These are phyloP conservation scores for Botrytis galanthina DNA, from an alignment of 2,329 filamentous ascomycete genomes.

Conservation along the genomic window DNA sequence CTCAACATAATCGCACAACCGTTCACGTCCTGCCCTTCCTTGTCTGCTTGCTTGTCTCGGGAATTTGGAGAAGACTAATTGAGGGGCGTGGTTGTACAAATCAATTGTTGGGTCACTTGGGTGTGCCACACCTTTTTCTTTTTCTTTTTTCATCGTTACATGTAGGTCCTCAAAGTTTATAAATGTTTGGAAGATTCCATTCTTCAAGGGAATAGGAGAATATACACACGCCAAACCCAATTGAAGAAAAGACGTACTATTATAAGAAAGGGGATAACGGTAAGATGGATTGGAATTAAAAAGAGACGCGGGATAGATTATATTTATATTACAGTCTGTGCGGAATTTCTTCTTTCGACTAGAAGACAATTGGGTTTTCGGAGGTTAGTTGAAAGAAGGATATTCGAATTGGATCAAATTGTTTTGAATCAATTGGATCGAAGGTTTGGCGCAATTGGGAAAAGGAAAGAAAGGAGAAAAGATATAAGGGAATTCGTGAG, in stretches of 20 bases:
- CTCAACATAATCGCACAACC: not conserved
- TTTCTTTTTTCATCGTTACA: not conserved
- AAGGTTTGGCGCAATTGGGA: not conserved
- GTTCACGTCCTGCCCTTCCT: not conserved
- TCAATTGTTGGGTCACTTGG: not conserved
- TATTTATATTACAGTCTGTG: conserved; percentile 14
- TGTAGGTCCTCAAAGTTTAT: not conserved
- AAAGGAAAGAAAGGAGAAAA: conserved; percentile 7
- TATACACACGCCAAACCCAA: not conserved
- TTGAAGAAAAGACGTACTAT: not conserved
- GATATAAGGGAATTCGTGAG: not conserved
- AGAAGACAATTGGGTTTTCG: not conserved
- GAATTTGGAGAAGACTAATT: not conserved
- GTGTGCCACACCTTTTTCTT: not conserved
- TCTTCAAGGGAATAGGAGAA: not conserved
- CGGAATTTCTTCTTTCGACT: conserved; percentile 1
- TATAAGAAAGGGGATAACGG: not conserved
- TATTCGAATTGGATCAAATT: not conserved
- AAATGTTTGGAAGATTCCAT: not conserved
- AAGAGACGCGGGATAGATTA: not conserved
- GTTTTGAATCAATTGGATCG: conserved; percentile 5
- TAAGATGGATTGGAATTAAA: not conserved
- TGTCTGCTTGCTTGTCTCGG: not conserved
- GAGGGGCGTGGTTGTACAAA: not conserved
- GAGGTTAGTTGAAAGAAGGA: not conserved